A percentile compares a stretch with the other conserved stretches of the same genome.
These are phyloP conservation scores for Fragaria vesca DNA, from an alignment of 306 rosid genomes.

Conservation along the genomic window DNA sequence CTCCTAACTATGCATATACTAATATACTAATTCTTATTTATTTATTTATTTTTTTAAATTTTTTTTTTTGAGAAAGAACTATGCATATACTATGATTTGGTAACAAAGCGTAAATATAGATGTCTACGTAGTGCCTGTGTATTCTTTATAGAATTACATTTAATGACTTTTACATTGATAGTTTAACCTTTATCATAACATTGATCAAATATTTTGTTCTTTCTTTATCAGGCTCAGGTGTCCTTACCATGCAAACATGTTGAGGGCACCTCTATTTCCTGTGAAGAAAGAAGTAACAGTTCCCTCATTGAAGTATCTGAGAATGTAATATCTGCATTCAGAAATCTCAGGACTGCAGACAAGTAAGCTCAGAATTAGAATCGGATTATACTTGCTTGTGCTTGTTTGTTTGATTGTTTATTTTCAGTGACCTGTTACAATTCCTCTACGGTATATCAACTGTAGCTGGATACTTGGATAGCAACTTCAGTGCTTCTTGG, in stretches of 20 bases:
- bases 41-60: no score
- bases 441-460: neutral
- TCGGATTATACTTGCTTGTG: constrained; percentile 10
- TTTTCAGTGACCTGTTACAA: neutral
- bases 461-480: neutral
- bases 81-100: no score
- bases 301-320: constrained; percentile 52
- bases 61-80: no score
- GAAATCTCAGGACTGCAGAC: constrained; percentile 48
- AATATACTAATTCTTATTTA: no score
- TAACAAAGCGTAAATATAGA: neutral
- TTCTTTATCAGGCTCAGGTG: constrained; percentile 56
- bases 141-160: neutral
- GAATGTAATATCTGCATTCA: constrained; percentile 61
- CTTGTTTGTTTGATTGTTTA: neutral
- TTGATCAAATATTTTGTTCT: neutral
- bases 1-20: neutral
- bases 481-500: neutral
- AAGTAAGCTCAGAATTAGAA: constrained; percentile 49
- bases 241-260: constrained; percentile 34
- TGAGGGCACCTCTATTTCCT: constrained; percentile 28
- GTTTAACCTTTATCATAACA: neutral
- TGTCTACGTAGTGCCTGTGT: neutral
- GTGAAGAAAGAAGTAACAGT: constrained; percentile 25
- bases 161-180: neutral